Evolutionary conservation across 108 stramenopile species (phyloP), one percentile per base, ranked within the genome.

Genomic region (Fragilaria crotonensis): DNA sequence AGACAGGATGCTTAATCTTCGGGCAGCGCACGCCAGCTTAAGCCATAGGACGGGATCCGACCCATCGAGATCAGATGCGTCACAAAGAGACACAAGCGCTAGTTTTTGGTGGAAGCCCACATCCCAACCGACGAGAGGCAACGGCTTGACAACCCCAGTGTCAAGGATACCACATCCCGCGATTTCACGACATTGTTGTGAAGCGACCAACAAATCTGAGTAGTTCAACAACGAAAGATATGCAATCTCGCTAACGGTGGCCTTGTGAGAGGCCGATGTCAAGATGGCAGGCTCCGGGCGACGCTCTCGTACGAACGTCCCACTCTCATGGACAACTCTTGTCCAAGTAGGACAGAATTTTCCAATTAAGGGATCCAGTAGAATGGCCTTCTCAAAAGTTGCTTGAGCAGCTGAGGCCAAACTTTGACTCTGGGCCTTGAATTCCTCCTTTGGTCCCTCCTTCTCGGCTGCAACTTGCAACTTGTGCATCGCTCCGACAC

Each of bases 191-290:
- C 11, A 41, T 11, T 41, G 36, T 7, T 41, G 11, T 41, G 36
- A 41, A 29, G 71, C 76, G 55, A 72, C 68, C 41, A 81, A 45
- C 26, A 92, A 70, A 73, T 92, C 90, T 20, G 78, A 78, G 64
- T 92, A 92, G 54, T 92, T 92, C 26, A 89, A 75, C 33, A 92
- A 57, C 0, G 82, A 62, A 27, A 88, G 60, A 68, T 92, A 92
- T 5, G 85, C 64, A 27, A 92, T 49, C 59, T 84, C 63, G 33
- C 57, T 60, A 17, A 86, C 58, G 1, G 76, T 84, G 5, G 63
- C 53, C 48, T 66, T 67, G 58, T 92, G 87, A n/a, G 80, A 80
- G 4, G 64, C 58, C 5, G 81, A 83, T 1, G 72, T 64, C 0
- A 81, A 45, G 7, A 50, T 49, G 2, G 67, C 67, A 19, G 79